Base-by-base conservation (phyloP, 2,329 filamentous ascomycete species). In the Penicillium sp. region DNA sequence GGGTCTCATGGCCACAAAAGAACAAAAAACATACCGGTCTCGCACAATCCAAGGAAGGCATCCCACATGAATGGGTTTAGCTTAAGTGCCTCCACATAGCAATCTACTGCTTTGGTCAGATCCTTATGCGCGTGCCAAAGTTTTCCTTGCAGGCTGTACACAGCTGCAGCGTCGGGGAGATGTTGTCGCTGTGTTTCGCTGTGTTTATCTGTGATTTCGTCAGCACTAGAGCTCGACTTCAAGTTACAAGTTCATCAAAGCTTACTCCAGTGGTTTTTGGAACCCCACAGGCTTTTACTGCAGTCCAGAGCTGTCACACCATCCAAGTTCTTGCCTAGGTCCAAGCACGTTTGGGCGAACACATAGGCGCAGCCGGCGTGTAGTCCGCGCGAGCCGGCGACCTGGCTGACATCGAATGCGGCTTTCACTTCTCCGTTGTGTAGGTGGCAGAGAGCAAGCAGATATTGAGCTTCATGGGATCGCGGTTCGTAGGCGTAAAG, bases 61-160 rank as follows among this genome's bases (percentile, higher is more conserved):
- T 99, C 94, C 94, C 94, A 99, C 84, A 96, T 94, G 74, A 97
- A 93, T 1, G 94, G 92, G 67, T 97, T 99, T 51, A 87, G 74
- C 75, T 92, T 95, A 65, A 99, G 78, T 5, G 92, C 86, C 56
- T 95, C 91, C 62, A 96, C 91, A 69, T 94, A 97, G 71, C 86
- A 91, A 61, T 89, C 84, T 14, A 93, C 86, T 7, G 94, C 92
- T 73, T 90, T 92, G 67, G 89, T 89, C 66, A 90, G 83, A 64
- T 96, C 85, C 57, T 83, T 89, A 65, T 94, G 88, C 2, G 85
- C 90, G 46, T 89, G 86, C 77, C 92, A 93, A 27, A 99, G 79
- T 75, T 95, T 96, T 24, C 91, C 94, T 29, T 96, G 81, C 36
- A 99, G 77, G 66, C 90, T 94, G 59, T 86, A 81, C n/a, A 93